These are phyloP conservation scores for Cladophialophora immunda DNA, from an alignment of 2,329 filamentous ascomycete species.

Conservation along the genomic window DNA sequence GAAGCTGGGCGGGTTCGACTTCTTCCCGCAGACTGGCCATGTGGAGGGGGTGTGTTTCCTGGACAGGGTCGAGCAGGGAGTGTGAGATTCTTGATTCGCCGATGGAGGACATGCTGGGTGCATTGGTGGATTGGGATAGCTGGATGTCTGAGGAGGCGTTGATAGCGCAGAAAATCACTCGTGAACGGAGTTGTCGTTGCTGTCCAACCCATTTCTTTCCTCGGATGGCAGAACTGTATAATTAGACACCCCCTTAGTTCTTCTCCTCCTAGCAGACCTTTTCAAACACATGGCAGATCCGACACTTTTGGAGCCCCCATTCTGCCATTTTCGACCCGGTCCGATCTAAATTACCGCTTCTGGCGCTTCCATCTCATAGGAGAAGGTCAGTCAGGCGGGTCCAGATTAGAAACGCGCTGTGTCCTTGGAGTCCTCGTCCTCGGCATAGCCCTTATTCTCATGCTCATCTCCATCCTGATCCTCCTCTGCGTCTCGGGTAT, in stretches of 20 bases:
- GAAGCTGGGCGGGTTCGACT: constrained; percentile 91
- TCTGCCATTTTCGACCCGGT: background rate
- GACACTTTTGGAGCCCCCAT: background rate
- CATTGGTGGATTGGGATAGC: background rate
- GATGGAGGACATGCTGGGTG: too few species aligned
- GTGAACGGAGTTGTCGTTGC: too few species aligned
- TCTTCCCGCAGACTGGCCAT: constrained; percentile 87
- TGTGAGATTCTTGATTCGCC: background rate
- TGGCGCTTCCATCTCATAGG: background rate
- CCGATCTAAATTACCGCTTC: background rate
- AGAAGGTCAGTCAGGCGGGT: background rate
- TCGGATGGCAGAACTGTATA: background rate
- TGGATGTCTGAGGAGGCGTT: background rate
- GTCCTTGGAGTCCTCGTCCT: background rate
- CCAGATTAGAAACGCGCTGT: background rate
- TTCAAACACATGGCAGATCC: background rate
- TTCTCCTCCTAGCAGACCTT: background rate
- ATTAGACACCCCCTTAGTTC: background rate
- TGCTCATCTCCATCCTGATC: background rate
- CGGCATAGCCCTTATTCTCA: background rate
- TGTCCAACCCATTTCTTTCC: too few species aligned
- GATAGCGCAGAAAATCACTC: background rate
- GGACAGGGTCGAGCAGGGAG: constrained; percentile 47
- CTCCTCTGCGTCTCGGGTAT: background rate
- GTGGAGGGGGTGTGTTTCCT: constrained; percentile 71